Percentiles rank a stretch among this genome's conserved stretches.
Evolutionary conservation across 768 basidiomycete species (phyloP).

Genomic region (Suillus lakei): DNA sequence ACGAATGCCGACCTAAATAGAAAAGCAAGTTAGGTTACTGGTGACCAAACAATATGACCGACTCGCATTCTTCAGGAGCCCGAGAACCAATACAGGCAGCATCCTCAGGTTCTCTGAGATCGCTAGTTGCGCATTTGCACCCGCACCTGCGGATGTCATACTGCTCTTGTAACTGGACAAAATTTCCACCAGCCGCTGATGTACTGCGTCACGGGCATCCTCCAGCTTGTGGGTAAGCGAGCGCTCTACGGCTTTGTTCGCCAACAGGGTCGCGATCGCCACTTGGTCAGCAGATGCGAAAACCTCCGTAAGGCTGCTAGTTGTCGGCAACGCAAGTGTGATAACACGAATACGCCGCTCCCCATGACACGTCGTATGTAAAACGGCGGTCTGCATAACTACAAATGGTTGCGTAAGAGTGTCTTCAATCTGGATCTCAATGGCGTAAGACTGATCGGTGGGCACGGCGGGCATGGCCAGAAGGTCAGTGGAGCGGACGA

Average conservation of each 20-base stretch:
- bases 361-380: conserved; percentile 94
- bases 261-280: conserved; percentile 80
- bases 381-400: conserved; percentile 91
- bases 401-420: conserved; percentile 89
- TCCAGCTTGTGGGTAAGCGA: conserved; percentile 85
- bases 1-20: conserved; percentile 80
- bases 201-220: conserved; percentile 84
- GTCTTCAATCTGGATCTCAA: conserved; percentile 96
- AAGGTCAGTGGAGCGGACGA: conserved; percentile 95
- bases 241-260: conserved; percentile 93
- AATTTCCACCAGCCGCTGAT: conserved; percentile 85
- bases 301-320: conserved; percentile 84
- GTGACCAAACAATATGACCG: conserved; percentile 1
- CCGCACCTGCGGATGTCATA: conserved; percentile 93
- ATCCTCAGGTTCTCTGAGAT: conserved; percentile 94
- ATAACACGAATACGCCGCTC: conserved; percentile 92
- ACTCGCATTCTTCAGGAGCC: conserved; percentile 90
- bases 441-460: conserved; percentile 93
- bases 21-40: neutral
- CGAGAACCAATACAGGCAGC: conserved; percentile 89
- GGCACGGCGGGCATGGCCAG: conserved; percentile 97
- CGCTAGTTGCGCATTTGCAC: conserved; percentile 92
- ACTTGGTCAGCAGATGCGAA: conserved; percentile 92
- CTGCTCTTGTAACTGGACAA: conserved; percentile 90
- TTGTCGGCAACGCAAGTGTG: conserved; percentile 86